A percentile compares a stretch with the other conserved stretches of the same genome.
phyloP scores from a whole-genome alignment of 805 yeast species.

The Nakazawaea ambrosiae region DNA sequence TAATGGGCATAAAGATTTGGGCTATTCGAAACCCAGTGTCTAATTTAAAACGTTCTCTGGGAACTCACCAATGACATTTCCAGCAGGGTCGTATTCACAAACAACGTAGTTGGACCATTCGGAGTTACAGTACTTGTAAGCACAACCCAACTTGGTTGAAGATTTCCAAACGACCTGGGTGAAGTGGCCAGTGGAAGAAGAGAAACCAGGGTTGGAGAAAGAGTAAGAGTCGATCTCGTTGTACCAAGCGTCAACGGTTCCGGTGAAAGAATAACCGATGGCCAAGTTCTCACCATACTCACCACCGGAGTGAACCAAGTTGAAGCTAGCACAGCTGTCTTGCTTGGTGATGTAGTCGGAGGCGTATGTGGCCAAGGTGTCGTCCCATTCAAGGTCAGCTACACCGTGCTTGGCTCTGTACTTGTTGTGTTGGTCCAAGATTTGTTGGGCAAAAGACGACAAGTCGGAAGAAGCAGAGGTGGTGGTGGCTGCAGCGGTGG shows the following conservation, averaged over 20 bases:
- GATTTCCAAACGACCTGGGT: slow-evolving; percentile 74
- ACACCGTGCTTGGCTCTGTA: slow-evolving; percentile 50
- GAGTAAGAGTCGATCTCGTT: slow-evolving; percentile 49
- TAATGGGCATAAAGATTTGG: no score
- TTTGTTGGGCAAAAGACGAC: slow-evolving; percentile 29
- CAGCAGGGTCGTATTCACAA: slow-evolving; percentile 70
- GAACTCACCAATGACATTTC: slow-evolving; percentile 52
- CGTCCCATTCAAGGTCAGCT: slow-evolving; percentile 48
- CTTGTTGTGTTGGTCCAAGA: slow-evolving; percentile 55
- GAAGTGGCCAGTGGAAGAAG: slow-evolving; percentile 63
- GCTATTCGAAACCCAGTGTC: no score
- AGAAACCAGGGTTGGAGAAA: slow-evolving; percentile 40
- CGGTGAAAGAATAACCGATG: slow-evolving; percentile 53
- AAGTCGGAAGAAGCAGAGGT: slow-evolving; percentile 18
- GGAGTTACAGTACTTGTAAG: slow-evolving; percentile 49
- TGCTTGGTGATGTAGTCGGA: slow-evolving; percentile 46
- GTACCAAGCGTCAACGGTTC: slow-evolving; percentile 74
- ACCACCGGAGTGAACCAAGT: slow-evolving; percentile 55
- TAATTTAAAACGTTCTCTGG: slow-evolving; percentile 30
- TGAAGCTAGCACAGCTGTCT: slow-evolving; percentile 40
- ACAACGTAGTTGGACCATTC: slow-evolving; percentile 48
- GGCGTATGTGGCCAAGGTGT: slow-evolving; percentile 46
- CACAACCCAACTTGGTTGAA: slow-evolving; percentile 65
- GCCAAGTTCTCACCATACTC: slow-evolving; percentile 79
- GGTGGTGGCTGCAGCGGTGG: slow-evolving; percentile 10